Evolutionary conservation across 768 basidiomycete species (phyloP), one percentile per base, ranked within the genome.

Genomic region (Lentinula raphanica): DNA sequence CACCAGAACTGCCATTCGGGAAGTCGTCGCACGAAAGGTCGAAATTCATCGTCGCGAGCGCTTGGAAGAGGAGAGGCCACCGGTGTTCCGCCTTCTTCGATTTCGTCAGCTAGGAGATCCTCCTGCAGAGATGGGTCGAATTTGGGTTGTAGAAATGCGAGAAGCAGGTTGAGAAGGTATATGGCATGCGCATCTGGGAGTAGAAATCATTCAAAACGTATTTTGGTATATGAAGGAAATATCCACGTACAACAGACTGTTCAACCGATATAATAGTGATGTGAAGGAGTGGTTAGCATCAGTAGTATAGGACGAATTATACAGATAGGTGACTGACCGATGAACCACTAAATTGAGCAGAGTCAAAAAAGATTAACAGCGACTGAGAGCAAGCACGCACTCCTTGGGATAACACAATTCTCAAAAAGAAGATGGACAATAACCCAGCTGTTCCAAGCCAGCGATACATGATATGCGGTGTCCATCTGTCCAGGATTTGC

Each of bases 1-100:
- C 63, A 92, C 93, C 94, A 96, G 72, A 95, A 95, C 69, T 95
- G 90, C 92, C 94, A 96, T 75, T 96, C 94, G 32, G 97, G 97
- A 61, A 99, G 75, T 57, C 97, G 79, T 63, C 97, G 79, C 58
- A 99, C 94, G 71, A 99, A 99, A 5, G 97, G 97, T 60, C 95
- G 78, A 74, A 99, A 98, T 67, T 99, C 97, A 62, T 98, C 97
- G 67, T 99, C 96, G 50, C 77, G 74, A 59, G 78, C 73, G 74
- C 74, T 85, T 64, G 90, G 90, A 25, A 91, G 79, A 1, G 86
- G 79, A 38, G 76, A 73, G 3, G 78, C 79, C 4, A 77, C 71
- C 8, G 69, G 69, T 28, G 79, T 82, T n/a, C 79, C 78, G 2
- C 88, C 90, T 68, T 93, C 95, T 66, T 99, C 97, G 19, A 97